phyloP scores from a whole-genome alignment of 345 rosid genomes.

The Syzygium grande region DNA sequence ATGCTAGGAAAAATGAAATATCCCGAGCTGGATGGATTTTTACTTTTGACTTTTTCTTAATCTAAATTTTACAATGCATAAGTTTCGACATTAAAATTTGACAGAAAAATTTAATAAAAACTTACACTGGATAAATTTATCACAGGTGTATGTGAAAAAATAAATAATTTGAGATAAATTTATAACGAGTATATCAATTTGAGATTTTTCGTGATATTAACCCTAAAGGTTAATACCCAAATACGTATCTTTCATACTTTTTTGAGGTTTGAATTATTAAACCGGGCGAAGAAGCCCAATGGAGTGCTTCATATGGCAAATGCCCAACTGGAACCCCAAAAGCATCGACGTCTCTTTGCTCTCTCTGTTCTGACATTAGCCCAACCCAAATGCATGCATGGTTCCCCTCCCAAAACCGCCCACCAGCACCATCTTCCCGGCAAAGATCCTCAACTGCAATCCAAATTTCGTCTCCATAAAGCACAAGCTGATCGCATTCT shows the following conservation, averaged over 20 bases:
- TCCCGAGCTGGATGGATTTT: neutral
- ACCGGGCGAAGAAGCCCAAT: neutral
- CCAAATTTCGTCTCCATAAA: constrained; percentile 28
- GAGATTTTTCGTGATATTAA: too few species aligned
- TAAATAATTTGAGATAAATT: too few species aligned
- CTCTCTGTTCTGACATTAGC: neutral
- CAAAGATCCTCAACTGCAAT: constrained; percentile 5
- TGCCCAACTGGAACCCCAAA: neutral
- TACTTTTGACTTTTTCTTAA: neutral
- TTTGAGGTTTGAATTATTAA: neutral
- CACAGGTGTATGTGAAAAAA: too few species aligned
- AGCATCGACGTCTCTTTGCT: neutral
- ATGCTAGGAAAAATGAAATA: neutral
- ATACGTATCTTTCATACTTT: neutral
- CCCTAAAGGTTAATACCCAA: neutral
- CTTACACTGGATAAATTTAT: too few species aligned
- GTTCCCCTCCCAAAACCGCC: constrained; percentile 11
- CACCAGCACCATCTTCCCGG: constrained; percentile 5
- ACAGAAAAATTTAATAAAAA: too few species aligned
- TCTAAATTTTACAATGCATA: neutral
- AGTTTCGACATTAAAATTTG: neutral
- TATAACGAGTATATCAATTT: too few species aligned
- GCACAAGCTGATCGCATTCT: constrained; percentile 38
- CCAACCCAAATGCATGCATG: constrained; percentile 14
- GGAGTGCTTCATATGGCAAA: neutral